Base-by-base conservation (phyloP, 768 basidiomycete genomes). In the Suillus subalutaceus region DNA sequence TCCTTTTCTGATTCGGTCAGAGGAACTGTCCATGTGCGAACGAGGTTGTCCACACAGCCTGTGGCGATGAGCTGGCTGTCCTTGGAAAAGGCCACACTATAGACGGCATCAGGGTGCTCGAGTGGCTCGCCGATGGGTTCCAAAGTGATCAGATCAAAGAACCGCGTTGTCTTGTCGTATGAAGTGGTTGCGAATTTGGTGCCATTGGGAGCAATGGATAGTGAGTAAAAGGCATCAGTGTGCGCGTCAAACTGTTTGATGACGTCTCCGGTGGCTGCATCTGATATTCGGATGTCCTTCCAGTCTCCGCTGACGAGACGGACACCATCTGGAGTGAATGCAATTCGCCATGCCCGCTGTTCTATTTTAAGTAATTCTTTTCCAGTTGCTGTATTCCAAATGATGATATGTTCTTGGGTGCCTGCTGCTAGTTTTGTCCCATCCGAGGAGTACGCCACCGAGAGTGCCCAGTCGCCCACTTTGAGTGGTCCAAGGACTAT, bases 401-500 rank as follows among this genome's bases (percentile, higher is more conserved):
- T 8, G 20, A 40, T 61, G 59, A 61, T 66, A 12, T 44, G n/a
- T 38, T 66, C 37, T 0, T 12, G 5, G 2, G 69, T 63, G 44
- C 62, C 65, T 23, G 65, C 66, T 37, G 62, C 62, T 10, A 70
- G 37, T 53, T 53, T 53, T 4, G 2, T 53, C 26, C 52, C 52
- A 30, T 30, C 16, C 15, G 15, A 15, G 15, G 52, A 53, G 52
- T 53, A 53, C 1, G 15, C 3, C 52, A 53, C 52, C 16, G 52
- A 53, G 3, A 4, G 0, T 8, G 26, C 15, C 0, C 0, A 0
- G 0, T 1, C 30, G 26, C 26, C 52, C 52, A 30, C 26, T 4
- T 53, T 30, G 52, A 53, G 26, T 9, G 52, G 52, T 2, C 52
- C 52, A 0, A 53, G 15, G 8, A 53, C 7, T 30, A 16, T 53